Evolutionary conservation across 2,329 filamentous ascomycete genomes (phyloP).

Genomic region (Zarea fungicola): DNA sequence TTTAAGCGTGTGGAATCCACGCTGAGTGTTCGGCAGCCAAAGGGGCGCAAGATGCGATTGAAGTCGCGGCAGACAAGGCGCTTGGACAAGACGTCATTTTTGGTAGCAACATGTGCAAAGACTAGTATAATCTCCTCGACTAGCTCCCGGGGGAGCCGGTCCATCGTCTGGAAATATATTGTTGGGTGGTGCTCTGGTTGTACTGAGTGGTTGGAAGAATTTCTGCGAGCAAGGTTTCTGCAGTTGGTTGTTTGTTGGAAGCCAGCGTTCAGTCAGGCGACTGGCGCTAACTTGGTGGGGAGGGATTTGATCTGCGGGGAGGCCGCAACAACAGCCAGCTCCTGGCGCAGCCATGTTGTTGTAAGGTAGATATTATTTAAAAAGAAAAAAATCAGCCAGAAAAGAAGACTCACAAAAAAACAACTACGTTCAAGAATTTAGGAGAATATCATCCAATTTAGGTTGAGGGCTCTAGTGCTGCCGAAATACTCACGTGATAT

Average conservation of each 20-base stretch:
- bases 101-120: slow-evolving; percentile 35
- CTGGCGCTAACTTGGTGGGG: background rate
- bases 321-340: background rate
- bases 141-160: slow-evolving; percentile 44
- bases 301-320: background rate
- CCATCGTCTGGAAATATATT: slow-evolving; percentile 27
- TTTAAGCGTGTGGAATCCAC: slow-evolving; percentile 47
- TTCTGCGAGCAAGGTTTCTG: too few relatives aligned
- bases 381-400: too few relatives aligned
- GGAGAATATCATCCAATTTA: too few relatives aligned
- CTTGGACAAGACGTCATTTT: slow-evolving; percentile 40
- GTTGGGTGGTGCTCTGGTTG: background rate
- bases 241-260: too few relatives aligned
- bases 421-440: too few relatives aligned
- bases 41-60: slow-evolving; percentile 40
- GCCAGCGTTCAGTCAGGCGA: background rate
- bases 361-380: too few relatives aligned
- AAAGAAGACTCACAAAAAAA: too few relatives aligned
- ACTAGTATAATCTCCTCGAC: slow-evolving; percentile 40
- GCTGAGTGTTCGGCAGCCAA: slow-evolving; percentile 41
- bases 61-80: slow-evolving; percentile 47
- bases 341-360: background rate
- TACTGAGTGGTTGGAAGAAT: too few relatives aligned
- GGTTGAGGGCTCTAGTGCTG: too few relatives aligned
- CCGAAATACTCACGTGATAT: too few relatives aligned